Conservation (phyloP, 2,329 filamentous ascomycete genomes). For the Graphiopsis chlorocephala region DNA sequence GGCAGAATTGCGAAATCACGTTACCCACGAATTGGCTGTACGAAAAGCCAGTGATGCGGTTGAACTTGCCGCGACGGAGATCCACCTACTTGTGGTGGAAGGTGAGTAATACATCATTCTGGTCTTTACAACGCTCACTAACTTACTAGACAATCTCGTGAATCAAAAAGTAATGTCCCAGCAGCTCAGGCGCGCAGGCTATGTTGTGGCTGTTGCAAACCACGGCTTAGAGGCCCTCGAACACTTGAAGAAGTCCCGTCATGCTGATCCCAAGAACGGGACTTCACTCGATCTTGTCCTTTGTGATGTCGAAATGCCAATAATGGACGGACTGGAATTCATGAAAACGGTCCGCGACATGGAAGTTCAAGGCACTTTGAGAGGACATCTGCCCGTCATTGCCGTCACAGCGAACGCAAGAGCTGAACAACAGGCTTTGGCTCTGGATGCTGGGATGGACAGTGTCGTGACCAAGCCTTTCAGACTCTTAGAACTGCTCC, state of each 20-base stretch:
- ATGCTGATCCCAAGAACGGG: background rate
- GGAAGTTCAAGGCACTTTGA: slow-evolving; percentile 59
- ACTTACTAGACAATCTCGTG: slow-evolving; percentile 38
- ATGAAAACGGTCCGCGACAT: slow-evolving; percentile 64
- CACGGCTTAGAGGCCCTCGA: slow-evolving; percentile 40
- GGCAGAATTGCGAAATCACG: background rate
- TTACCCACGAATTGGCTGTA: background rate
- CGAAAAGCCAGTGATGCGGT: background rate
- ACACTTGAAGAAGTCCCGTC: background rate
- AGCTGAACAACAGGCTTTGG: slow-evolving; percentile 66
- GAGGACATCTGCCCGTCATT: slow-evolving; percentile 66
- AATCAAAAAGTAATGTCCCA: slow-evolving; percentile 42
- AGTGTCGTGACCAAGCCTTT: slow-evolving; percentile 80
- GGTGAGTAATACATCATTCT: background rate
- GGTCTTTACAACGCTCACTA: background rate
- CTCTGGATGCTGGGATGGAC: slow-evolving; percentile 70
- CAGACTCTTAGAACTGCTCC: slow-evolving; percentile 25
- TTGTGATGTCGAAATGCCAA: slow-evolving; percentile 79
- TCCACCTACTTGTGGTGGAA: slow-evolving; percentile 29
- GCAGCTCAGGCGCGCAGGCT: slow-evolving; percentile 39
- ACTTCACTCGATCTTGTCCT: slow-evolving; percentile 51
- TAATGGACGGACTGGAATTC: slow-evolving; percentile 76
- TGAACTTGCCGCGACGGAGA: background rate
- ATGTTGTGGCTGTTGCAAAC: slow-evolving; percentile 38
- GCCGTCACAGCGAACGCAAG: slow-evolving; percentile 76